Conservation (phyloP, 1,139 yeast species). For the Kodamaea plutei region DNA sequence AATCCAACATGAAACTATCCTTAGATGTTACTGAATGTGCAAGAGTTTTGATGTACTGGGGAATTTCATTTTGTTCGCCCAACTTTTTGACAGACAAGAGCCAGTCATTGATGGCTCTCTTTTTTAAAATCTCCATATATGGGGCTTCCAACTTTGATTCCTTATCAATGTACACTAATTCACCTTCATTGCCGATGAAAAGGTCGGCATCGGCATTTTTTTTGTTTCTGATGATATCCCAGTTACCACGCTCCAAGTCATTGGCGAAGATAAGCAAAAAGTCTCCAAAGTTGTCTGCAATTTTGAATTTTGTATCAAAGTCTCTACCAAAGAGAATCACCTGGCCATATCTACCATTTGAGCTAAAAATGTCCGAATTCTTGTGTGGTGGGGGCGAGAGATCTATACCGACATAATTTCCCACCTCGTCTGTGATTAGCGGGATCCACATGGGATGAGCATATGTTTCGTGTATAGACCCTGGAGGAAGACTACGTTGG, state of each 20-base stretch:
- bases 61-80: conserved; percentile 14
- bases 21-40: conserved; percentile 22
- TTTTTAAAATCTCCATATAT: conserved; percentile 61
- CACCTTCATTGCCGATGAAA: conserved; percentile 64
- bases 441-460: conserved; percentile 94
- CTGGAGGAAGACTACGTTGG: conserved; percentile 75
- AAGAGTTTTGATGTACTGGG: conserved; percentile 13
- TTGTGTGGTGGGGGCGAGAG: conserved; percentile 58
- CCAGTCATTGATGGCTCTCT: conserved; percentile 32
- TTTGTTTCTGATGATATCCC: conserved; percentile 56
- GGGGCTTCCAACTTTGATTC: conserved; percentile 44
- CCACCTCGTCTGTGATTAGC: conserved; percentile 77
- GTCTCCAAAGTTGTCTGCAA: conserved; percentile 84
- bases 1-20: conserved; percentile 12
- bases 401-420: conserved; percentile 87
- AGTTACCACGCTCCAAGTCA: conserved; percentile 76
- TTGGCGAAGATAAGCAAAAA: conserved; percentile 76
- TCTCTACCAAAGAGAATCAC: conserved; percentile 87
- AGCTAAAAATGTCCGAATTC: conserved; percentile 30
- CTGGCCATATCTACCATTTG: conserved; percentile 70
- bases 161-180: conserved; percentile 59
- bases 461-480: conserved; percentile 62
- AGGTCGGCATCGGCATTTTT: conserved; percentile 47
- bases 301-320: conserved; percentile 73
- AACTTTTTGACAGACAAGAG: conserved; percentile 21